Evolutionary conservation across 169 alveolate species (phyloP).

Genomic region (Plasmodium chabaudi): DNA sequence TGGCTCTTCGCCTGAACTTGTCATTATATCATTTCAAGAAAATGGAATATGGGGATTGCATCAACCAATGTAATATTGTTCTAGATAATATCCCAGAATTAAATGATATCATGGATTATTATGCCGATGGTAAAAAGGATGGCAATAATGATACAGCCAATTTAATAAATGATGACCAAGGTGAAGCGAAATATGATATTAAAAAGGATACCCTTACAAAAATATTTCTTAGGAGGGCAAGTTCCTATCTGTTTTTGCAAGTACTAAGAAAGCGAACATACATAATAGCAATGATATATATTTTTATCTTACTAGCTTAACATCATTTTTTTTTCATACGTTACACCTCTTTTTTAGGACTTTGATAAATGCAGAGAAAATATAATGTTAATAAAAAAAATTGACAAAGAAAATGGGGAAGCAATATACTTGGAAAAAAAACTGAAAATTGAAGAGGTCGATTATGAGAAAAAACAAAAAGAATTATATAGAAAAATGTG

Average conservation of each 20-base stretch:
- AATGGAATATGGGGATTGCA: constrained; percentile 50
- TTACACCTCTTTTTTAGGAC: constrained; percentile 2
- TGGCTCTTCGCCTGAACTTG: constrained; percentile 35
- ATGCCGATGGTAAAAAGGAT: constrained; percentile 7
- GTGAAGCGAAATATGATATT: background rate
- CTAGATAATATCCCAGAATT: constrained; percentile 31
- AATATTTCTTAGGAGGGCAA: constrained; percentile 49
- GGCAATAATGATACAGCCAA: background rate
- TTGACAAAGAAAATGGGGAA: constrained; percentile 34
- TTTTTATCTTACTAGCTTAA: background rate
- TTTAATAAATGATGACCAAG: background rate
- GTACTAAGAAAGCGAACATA: background rate
- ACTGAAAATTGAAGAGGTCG: constrained; percentile 11
- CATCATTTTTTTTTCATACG: background rate
- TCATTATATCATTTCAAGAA: constrained; percentile 63
- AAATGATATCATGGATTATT: constrained; percentile 7
- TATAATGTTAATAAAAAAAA: constrained; percentile 3
- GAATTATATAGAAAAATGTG: constrained; percentile 69
- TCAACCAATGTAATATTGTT: constrained; percentile 56
- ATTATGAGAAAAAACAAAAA: constrained; percentile 30
- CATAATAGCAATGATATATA: background rate
- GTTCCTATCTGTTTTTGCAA: constrained; percentile 34
- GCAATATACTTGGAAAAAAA: constrained; percentile 21
- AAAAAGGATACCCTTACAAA: constrained; percentile 46
- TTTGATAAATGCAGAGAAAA: constrained; percentile 53